Evolutionary conservation across 768 basidiomycete species (phyloP).

Genomic region (Tricholoma terreum): DNA sequence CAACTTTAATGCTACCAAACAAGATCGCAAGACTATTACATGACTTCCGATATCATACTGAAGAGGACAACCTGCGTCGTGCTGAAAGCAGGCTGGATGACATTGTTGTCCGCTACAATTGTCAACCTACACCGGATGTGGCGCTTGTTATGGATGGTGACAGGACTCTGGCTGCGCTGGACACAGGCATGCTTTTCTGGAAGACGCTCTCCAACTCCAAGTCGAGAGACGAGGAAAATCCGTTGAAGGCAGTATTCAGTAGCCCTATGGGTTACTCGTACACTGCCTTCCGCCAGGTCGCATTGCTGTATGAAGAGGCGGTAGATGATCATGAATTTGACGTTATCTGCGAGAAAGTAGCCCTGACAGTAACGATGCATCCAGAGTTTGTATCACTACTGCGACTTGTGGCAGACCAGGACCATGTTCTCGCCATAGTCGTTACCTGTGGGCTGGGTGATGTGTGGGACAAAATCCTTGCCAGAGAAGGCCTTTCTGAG

Average conservation of each 20-base stretch:
- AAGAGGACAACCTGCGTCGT: neutral
- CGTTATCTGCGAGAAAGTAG: neutral
- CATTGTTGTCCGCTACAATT: neutral
- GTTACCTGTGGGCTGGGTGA: conserved; percentile 1
- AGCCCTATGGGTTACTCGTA: conserved; percentile 1
- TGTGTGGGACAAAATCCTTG: neutral
- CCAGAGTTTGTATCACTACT: neutral
- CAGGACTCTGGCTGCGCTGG: neutral
- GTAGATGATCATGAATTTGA: neutral
- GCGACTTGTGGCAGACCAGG: neutral
- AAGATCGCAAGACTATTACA: neutral
- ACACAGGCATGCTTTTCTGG: neutral
- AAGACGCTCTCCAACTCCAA: neutral
- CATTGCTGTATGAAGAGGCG: neutral
- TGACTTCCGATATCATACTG: neutral
- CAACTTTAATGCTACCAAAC: neutral
- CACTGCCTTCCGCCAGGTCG: neutral
- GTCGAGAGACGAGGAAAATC: neutral
- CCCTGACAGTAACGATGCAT: conserved; percentile 1
- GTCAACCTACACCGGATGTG: neutral
- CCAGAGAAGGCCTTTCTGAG: neutral
- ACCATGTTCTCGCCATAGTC: neutral
- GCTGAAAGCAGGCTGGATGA: conserved; percentile 1
- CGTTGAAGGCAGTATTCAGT: neutral
- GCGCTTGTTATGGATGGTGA: conserved; percentile 1